Base-by-base conservation (phyloP, 2,329 filamentous ascomycete species). In the Monilinia aucupariae region DNA sequence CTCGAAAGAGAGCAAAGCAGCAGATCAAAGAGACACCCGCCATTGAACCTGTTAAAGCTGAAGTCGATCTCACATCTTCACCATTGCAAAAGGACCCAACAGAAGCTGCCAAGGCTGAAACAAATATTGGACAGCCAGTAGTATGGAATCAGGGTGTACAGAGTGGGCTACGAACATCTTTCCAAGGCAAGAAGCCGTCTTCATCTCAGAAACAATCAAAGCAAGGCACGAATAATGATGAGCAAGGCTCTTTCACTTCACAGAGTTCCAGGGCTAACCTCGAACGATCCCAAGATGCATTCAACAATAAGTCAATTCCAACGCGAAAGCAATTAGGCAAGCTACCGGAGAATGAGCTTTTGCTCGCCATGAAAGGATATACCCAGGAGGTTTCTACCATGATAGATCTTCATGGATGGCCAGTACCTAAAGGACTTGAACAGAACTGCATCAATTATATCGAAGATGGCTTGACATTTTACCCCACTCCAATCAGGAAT, bases 111-210 rank as follows among this genome's bases (percentile, higher is more conserved):
- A n/a, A 63, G 25, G 20, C 49, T 53, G 47, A 39, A 39, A 51
- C 17, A 39, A 62, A 41, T 17, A n/a, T 22, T 41, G 51, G 32
- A 32, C 39, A 37, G 12, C 59, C 59, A 12, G 37, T 37, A 13
- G 55, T 61, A 27, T 80, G 78, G 78, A 80, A 80, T 58, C 74
- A 76, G 63, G 75, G 75, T 25, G 75, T 74, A 30, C 77, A 76
- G 54, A 72, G 71, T 50, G 73, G 74, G 10, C 74, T 80, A 52
- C 72, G 78, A 47, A 80, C 77, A 20, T 75, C 75, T 0, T 74
- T 80, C 59, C 72, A 74, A 13, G 64, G 48, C 49, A 71, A 65
- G 61, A 45, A 34, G 17, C 6, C 41, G n/a, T 2, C 34, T 34
- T 41, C 10, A 20, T 17, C 39, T 10, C 48, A 53, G 17, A 61